Conservation (phyloP, 306 rosid genomes). For the Dalbergia cultrata region DNA sequence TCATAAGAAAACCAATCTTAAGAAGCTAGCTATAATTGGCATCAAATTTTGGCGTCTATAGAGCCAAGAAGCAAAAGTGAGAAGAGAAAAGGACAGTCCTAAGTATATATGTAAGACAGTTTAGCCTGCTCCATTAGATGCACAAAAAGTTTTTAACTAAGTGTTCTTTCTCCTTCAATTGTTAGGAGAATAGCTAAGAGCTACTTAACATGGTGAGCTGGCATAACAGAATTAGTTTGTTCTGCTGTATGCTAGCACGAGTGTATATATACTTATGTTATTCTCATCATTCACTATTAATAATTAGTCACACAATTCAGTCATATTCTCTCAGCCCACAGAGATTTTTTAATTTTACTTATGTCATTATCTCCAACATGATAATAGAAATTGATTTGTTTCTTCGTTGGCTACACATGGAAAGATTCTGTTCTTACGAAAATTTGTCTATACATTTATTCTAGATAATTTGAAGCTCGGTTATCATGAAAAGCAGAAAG, state of each 20-base stretch:
- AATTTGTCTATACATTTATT: constrained; percentile 5
- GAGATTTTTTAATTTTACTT: background rate
- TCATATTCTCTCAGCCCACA: background rate
- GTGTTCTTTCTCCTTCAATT: background rate
- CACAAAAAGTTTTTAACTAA: no score
- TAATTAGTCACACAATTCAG: no score
- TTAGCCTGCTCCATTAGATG: background rate
- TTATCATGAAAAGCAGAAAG: background rate
- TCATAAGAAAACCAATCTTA: background rate
- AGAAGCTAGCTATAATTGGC: background rate
- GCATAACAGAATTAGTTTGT: no score
- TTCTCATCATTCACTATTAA: no score
- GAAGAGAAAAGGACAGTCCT: background rate
- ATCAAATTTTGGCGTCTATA: background rate
- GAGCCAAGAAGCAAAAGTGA: background rate
- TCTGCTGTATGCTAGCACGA: no score
- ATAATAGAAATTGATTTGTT: background rate
- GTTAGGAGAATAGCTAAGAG: no score
- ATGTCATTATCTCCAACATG: background rate
- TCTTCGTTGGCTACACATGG: constrained; percentile 26
- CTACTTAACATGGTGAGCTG: no score
- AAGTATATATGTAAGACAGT: background rate
- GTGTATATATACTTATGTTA: no score
- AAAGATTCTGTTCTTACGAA: constrained; percentile 22
- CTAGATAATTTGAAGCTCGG: background rate